phyloP scores from a whole-genome alignment of 345 rosid genomes.

The Eucalyptus cloeziana region DNA sequence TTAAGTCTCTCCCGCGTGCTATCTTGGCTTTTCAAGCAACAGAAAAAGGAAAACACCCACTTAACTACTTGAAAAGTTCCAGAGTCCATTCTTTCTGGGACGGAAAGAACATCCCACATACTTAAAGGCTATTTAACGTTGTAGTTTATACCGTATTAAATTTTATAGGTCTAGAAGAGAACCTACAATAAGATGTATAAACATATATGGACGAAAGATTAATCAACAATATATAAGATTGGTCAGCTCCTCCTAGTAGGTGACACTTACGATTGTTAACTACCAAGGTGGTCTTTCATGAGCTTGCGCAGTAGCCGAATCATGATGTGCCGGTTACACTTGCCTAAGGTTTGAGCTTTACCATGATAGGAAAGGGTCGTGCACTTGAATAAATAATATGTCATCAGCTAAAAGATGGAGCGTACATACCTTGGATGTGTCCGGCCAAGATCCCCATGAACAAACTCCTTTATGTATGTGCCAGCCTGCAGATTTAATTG shows the following conservation, averaged over 20 bases:
- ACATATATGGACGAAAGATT: neutral
- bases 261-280: neutral
- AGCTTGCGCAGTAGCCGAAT: neutral
- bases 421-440: constrained; percentile 64
- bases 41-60: neutral
- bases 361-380: neutral
- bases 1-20: neutral
- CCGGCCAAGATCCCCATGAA: constrained; percentile 96
- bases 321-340: neutral
- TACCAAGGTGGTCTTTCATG: neutral
- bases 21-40: neutral
- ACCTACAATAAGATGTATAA: neutral
- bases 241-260: neutral
- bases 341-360: neutral
- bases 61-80: neutral
- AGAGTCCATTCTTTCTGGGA: neutral
- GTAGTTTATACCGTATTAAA: neutral
- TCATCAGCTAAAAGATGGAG: neutral
- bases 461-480: constrained; percentile 92
- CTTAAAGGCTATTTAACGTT: neutral
- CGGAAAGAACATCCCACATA: neutral
- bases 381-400: neutral
- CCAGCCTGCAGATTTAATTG: constrained; percentile 58
- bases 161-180: neutral
- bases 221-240: neutral